A percentile compares a stretch with the other conserved stretches of the same genome.
These are phyloP conservation scores for Globisporangium canariense DNA, from an alignment of 352 stramenopile genomes.

Conservation along the genomic window DNA sequence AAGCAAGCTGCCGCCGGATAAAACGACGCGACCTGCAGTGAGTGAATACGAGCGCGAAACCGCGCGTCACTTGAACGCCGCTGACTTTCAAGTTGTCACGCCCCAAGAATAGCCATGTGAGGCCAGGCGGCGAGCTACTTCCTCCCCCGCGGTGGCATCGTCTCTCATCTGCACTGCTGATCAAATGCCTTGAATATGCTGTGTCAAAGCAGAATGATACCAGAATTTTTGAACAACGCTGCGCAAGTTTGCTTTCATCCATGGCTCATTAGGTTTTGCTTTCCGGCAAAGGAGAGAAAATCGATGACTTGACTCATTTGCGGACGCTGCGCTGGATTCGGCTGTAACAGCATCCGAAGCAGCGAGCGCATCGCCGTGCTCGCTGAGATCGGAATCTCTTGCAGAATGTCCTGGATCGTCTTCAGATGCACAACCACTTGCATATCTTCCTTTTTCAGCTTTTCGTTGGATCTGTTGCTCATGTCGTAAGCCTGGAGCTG, in stretches of 20 bases:
- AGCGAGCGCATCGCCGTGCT: slow-evolving; percentile 46
- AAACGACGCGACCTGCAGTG: background rate
- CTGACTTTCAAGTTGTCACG: background rate
- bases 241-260: slow-evolving; percentile 8
- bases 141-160: background rate
- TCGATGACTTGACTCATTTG: slow-evolving; percentile 62
- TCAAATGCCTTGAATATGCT: too few relatives aligned
- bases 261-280: slow-evolving; percentile 5
- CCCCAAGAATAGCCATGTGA: background rate
- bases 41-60: slow-evolving; percentile 4
- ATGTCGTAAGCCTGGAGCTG: slow-evolving; percentile 24
- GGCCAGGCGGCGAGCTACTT: background rate
- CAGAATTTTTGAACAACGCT: too few relatives aligned
- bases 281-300: slow-evolving; percentile 40
- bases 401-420: slow-evolving; percentile 35
- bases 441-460: background rate
- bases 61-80: slow-evolving; percentile 6
- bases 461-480: slow-evolving; percentile 11
- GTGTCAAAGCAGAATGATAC: too few relatives aligned
- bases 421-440: slow-evolving; percentile 39
- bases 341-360: slow-evolving; percentile 62
- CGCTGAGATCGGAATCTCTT: slow-evolving; percentile 42
- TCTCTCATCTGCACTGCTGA: too few relatives aligned
- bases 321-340: slow-evolving; percentile 46
- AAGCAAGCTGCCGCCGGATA: background rate